A percentile compares a stretch with the other conserved stretches of the same genome.
These are phyloP conservation scores for Psilocybe cyanescens DNA, from an alignment of 768 basidiomycete genomes.

Conservation along the genomic window DNA sequence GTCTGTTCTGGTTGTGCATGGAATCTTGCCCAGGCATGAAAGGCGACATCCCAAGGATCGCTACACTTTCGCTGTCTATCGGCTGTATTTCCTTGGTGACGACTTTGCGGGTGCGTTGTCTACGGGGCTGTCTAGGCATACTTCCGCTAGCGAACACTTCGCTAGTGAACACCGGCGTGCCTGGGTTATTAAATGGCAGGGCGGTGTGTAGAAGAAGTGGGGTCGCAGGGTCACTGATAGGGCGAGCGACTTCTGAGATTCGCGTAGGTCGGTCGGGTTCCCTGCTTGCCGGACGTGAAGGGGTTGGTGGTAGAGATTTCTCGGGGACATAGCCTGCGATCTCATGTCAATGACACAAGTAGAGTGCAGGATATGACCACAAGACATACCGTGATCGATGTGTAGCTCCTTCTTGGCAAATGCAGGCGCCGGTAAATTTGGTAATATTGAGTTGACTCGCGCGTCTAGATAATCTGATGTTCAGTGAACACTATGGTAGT, in stretches of 20 bases:
- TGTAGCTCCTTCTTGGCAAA: background rate
- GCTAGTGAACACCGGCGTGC: no score
- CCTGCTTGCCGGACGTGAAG: background rate
- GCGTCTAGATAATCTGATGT: background rate
- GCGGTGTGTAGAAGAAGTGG: background rate
- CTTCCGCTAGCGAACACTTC: no score
- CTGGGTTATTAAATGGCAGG: no score
- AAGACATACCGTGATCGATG: background rate
- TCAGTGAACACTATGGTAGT: background rate
- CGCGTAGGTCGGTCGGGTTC: background rate
- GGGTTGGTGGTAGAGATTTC: background rate
- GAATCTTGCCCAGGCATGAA: slow-evolving; percentile 19
- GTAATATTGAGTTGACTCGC: background rate
- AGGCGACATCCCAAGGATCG: slow-evolving; percentile 15
- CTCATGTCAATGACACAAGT: background rate
- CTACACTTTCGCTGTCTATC: slow-evolving; percentile 3
- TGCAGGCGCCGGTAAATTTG: background rate
- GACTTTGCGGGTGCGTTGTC: slow-evolving; percentile 9
- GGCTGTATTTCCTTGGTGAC: slow-evolving; percentile 10
- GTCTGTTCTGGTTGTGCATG: slow-evolving; percentile 17
- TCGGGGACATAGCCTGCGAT: background rate
- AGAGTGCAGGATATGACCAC: no score
- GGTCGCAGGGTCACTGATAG: background rate
- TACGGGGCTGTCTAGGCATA: background rate
- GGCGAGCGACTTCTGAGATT: background rate